A percentile compares a stretch with the other conserved stretches of the same genome.
These are phyloP conservation scores for Zasmidium angulare DNA, from an alignment of 2,329 filamentous ascomycete genomes.

Conservation along the genomic window DNA sequence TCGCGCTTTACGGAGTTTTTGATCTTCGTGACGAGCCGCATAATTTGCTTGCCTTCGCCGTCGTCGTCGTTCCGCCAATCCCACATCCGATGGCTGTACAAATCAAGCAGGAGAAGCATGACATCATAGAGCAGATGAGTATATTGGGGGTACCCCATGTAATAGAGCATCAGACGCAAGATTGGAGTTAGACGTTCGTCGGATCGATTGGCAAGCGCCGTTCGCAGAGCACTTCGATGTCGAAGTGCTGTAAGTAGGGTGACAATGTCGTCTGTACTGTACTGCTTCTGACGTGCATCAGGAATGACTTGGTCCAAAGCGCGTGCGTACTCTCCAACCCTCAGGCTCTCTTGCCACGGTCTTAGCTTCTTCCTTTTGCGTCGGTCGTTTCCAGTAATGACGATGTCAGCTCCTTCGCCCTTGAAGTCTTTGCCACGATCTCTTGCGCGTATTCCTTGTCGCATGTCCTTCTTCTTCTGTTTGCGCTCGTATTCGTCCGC, in stretches of 20 bases:
- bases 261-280: conserved; percentile 51
- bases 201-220: conserved; percentile 77
- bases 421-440: conserved; percentile 71
- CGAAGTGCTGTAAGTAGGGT: conserved; percentile 81
- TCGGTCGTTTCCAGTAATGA: conserved; percentile 74
- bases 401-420: conserved; percentile 81
- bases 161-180: conserved; percentile 75
- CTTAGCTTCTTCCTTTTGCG: conserved; percentile 62
- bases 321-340: conserved; percentile 71
- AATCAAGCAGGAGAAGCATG: conserved; percentile 75
- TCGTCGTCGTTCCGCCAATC: conserved; percentile 33
- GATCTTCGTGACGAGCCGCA: conserved; percentile 67
- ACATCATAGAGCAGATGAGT: conserved; percentile 80
- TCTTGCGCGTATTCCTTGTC: conserved; percentile 61
- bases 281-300: conserved; percentile 17
- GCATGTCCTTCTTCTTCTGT: conserved; percentile 61
- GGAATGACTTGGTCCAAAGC: conserved; percentile 77
- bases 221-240: conserved; percentile 80
- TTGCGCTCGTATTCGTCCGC: conserved; percentile 75
- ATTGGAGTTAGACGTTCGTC: conserved; percentile 79
- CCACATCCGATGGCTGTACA: conserved; percentile 79
- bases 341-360: conserved; percentile 80
- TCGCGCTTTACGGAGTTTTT: conserved; percentile 69
- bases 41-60: conserved; percentile 29
- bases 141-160: conserved; percentile 80